Evolutionary conservation across 2,329 filamentous ascomycete species (phyloP).

Genomic region (Rasamsonia emersonii): DNA sequence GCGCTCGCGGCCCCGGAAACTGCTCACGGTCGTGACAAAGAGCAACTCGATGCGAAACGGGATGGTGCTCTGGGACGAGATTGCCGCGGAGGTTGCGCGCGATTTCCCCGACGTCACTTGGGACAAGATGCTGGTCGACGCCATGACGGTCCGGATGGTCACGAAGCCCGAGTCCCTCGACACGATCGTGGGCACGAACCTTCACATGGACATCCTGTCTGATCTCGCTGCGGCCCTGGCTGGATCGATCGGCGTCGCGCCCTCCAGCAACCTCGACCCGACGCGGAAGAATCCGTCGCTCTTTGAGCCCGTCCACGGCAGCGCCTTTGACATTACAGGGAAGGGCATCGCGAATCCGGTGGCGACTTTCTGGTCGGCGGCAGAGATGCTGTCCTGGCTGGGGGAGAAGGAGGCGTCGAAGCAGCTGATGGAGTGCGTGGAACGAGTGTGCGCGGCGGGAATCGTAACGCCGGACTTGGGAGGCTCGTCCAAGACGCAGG

Average conservation of each 20-base stretch:
- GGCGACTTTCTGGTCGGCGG: slow-evolving; percentile 56
- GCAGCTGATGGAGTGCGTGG: slow-evolving; percentile 46
- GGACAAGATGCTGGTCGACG: slow-evolving; percentile 60
- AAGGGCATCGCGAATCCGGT: slow-evolving; percentile 51
- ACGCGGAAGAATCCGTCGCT: slow-evolving; percentile 45
- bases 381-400: slow-evolving; percentile 53
- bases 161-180: slow-evolving; percentile 52
- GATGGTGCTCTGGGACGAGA: slow-evolving; percentile 61
- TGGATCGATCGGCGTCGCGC: slow-evolving; percentile 57
- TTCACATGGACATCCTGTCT: slow-evolving; percentile 54
- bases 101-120: slow-evolving; percentile 53
- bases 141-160: slow-evolving; percentile 58
- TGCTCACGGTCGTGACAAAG: slow-evolving; percentile 57
- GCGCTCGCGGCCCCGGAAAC: slow-evolving; percentile 47
- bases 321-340: slow-evolving; percentile 50
- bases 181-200: slow-evolving; percentile 56
- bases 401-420: slow-evolving; percentile 46
- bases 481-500: slow-evolving; percentile 43
- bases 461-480: slow-evolving; percentile 49
- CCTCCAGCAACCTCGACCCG: slow-evolving; percentile 55
- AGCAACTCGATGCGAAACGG: slow-evolving; percentile 58
- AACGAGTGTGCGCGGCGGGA: slow-evolving; percentile 44
- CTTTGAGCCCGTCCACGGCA: slow-evolving; percentile 51
- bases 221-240: slow-evolving; percentile 57
- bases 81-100: slow-evolving; percentile 45